Base-by-base conservation (phyloP, 179 eudicot genomes). In the Beta macrorhiza region DNA sequence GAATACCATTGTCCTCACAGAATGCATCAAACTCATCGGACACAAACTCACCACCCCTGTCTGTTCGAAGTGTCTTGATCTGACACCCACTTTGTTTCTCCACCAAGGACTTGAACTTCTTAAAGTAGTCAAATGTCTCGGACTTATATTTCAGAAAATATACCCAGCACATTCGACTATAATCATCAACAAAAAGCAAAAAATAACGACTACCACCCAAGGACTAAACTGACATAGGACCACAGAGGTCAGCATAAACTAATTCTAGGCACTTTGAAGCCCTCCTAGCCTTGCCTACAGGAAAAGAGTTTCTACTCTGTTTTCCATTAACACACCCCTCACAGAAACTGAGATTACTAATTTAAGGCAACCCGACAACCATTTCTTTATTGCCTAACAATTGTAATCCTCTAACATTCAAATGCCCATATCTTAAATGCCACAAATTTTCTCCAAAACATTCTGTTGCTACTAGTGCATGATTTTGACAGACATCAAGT, bases 111-210 rank as follows among this genome's bases (percentile, higher is more conserved):
- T 83, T 72, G 67, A 83, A 83, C 57, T 74, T 73, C 77, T 79
- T 79, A 79, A 83, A 22, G 37, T 55, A 16, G 16, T 83, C 79
- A 80, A 76, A 84, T 44, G 86, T 22, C 56, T 84, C 75, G 7
- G 74, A 80, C 56, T 80, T 77, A 5, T 29, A 2, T 32, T 55
- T 67, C 37, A 78, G 49, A 49, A 82, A 82, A 61, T 4, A 57
- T 32, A 32, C 62, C 62, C n/a, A 57, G 17, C 62, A 57, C 62
- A 57, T 57, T 1, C 62, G 62, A 82, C 19, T 78, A 49, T 57
- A 82, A 67, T 82, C 80, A 85, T 82, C 73, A 7, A 22, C 76
- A 51, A 82, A 62, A 0, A 79, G 37, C 17, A 85, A 32, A 32
- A 32, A 32, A 32, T 32, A 32, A 1, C 37, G 37, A 32, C 2